phyloP scores from a whole-genome alignment of 129 eudicot species.

The Pseudognaphalium luteoalbum region DNA sequence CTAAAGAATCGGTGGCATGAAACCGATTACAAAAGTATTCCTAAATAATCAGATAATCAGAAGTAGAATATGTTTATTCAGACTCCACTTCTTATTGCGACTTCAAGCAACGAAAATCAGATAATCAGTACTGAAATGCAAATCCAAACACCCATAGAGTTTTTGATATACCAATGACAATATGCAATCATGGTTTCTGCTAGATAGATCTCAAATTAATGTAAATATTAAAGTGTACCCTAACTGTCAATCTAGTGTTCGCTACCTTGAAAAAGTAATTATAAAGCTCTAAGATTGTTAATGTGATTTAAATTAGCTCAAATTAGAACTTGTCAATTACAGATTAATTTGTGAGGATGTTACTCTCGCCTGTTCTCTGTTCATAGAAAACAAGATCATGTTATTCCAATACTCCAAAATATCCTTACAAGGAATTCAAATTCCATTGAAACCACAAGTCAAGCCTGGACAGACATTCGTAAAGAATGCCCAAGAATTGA shows the following conservation, averaged over 20 bases:
- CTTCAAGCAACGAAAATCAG: not conserved
- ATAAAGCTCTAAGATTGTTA: too few species aligned
- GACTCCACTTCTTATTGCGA: not conserved
- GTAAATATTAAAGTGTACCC: not conserved
- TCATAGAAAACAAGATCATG: too few species aligned
- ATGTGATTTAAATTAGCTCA: too few species aligned
- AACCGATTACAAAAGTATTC: too few species aligned
- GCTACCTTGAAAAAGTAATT: not conserved
- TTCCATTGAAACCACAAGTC: too few species aligned
- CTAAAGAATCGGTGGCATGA: not conserved
- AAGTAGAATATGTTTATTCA: not conserved
- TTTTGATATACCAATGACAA: not conserved
- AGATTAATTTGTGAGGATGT: too few species aligned
- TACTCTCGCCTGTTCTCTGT: too few species aligned
- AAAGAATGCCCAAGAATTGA: too few species aligned
- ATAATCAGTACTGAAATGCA: not conserved
- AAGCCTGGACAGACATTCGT: too few species aligned
- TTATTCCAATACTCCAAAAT: too few species aligned
- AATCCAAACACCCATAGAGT: not conserved
- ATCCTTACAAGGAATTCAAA: too few species aligned
- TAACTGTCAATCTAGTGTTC: not conserved
- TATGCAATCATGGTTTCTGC: not conserved
- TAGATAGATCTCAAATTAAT: not conserved
- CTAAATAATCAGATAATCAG: not conserved
- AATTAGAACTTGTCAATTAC: too few species aligned